Percentiles rank a stretch among this genome's conserved stretches.
Evolutionary conservation across 768 basidiomycete species (phyloP).

Genomic region (Hebeloma cylindrosporum): DNA sequence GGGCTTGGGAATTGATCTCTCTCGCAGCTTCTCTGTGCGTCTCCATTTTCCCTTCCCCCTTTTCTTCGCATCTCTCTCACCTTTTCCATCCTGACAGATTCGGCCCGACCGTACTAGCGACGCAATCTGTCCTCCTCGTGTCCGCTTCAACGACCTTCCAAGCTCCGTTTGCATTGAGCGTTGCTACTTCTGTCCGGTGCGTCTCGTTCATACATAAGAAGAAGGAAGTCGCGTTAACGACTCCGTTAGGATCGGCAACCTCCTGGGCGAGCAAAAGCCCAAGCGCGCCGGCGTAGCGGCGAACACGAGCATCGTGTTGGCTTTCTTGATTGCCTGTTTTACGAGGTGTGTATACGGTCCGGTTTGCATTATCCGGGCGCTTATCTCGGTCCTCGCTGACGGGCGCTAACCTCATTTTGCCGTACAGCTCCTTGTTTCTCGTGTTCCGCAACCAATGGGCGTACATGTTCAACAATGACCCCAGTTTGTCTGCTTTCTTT

Average conservation of each 20-base stretch:
- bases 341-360: conserved; percentile 49
- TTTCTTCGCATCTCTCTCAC: neutral
- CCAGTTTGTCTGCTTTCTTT: conserved; percentile 37
- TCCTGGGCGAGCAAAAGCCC: conserved; percentile 79
- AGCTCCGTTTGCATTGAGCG: conserved; percentile 77
- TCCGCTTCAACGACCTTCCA: conserved; percentile 80
- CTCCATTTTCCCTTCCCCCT: neutral
- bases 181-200: conserved; percentile 84
- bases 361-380: neutral
- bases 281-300: conserved; percentile 71
- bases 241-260: conserved; percentile 71
- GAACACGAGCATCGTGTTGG: conserved; percentile 63
- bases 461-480: conserved; percentile 71
- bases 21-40: conserved; percentile 50
- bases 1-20: conserved; percentile 91
- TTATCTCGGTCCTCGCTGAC: neutral
- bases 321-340: conserved; percentile 60
- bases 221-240: neutral
- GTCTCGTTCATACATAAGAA: conserved; percentile 14
- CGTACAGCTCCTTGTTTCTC: conserved; percentile 51
- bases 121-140: conserved; percentile 82
- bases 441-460: conserved; percentile 68
- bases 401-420: no score
- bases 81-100: conserved; percentile 43
- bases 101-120: conserved; percentile 79